Evolutionary conservation across 306 rosid genomes (phyloP).

Genomic region (Rosa chinensis): DNA sequence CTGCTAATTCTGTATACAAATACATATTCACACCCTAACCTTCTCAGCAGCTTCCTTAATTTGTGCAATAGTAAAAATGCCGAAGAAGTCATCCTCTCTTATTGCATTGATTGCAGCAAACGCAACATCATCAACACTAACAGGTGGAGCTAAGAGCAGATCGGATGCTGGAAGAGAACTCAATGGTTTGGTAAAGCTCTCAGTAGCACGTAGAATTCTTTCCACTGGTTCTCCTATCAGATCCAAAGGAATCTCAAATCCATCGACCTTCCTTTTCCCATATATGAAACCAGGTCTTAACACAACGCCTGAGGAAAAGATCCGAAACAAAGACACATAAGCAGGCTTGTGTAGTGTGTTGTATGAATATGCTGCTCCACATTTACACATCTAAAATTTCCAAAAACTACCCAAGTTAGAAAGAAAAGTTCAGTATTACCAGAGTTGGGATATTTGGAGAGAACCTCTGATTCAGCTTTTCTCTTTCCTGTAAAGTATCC

Average conservation of each 20-base stretch:
- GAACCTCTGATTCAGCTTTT: slow-evolving; percentile 96
- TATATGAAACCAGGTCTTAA: slow-evolving; percentile 87
- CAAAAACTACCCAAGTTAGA: slow-evolving; percentile 5
- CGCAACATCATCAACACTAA: slow-evolving; percentile 90
- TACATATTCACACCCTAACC: slow-evolving; percentile 45
- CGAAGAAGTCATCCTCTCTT: slow-evolving; percentile 78
- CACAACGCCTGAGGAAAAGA: slow-evolving; percentile 67
- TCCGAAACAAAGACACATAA: background rate
- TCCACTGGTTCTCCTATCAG: slow-evolving; percentile 79
- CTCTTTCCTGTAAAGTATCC: slow-evolving; percentile 95
- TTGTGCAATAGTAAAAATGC: slow-evolving; percentile 82
- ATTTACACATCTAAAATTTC: background rate
- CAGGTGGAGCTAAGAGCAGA: slow-evolving; percentile 77
- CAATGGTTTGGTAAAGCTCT: slow-evolving; percentile 75
- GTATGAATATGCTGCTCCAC: background rate
- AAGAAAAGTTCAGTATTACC: slow-evolving; percentile 48
- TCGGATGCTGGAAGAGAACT: slow-evolving; percentile 91
- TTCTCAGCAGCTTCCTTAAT: slow-evolving; percentile 91
- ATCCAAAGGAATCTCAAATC: slow-evolving; percentile 84
- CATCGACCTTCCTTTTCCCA: slow-evolving; percentile 82
- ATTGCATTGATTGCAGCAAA: slow-evolving; percentile 69
- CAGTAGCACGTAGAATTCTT: slow-evolving; percentile 60
- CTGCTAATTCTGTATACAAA: background rate
- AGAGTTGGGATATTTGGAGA: slow-evolving; percentile 86
- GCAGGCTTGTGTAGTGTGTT: background rate